Conservation (phyloP, 1,139 yeast species). For the Sugiyamaella novakii region DNA sequence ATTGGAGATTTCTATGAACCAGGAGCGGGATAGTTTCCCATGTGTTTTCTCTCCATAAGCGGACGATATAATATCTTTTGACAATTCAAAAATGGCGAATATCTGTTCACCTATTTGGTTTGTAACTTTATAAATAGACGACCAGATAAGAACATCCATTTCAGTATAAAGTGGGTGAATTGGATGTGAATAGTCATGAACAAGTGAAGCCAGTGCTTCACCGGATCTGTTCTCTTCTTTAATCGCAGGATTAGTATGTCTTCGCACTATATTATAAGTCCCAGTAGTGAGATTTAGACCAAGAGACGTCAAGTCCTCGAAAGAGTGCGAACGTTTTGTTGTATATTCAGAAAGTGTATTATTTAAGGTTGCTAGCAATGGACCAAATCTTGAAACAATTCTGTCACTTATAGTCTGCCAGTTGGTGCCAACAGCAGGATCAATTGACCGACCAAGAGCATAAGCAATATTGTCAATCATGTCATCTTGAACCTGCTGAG, state of each 20-base stretch:
- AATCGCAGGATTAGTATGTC: slow-evolving; percentile 39
- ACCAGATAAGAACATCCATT: slow-evolving; percentile 51
- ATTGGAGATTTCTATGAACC: slow-evolving; percentile 4
- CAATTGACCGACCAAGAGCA: slow-evolving; percentile 34
- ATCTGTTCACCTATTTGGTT: slow-evolving; percentile 42
- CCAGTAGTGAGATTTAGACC: slow-evolving; percentile 41
- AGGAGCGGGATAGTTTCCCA: slow-evolving; percentile 12
- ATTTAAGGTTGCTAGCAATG: slow-evolving; percentile 48
- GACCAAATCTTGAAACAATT: slow-evolving; percentile 54
- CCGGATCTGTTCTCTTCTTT: slow-evolving; percentile 3
- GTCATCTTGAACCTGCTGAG: slow-evolving; percentile 41
- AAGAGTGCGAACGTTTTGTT: slow-evolving; percentile 13
- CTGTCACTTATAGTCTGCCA: slow-evolving; percentile 54
- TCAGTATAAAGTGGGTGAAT: slow-evolving; percentile 39
- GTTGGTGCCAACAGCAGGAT: slow-evolving; percentile 48
- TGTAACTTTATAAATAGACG: slow-evolving; percentile 48
- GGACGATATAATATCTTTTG: slow-evolving; percentile 36
- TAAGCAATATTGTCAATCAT: slow-evolving; percentile 44
- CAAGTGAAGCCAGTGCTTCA: slow-evolving; percentile 40
- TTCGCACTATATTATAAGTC: slow-evolving; percentile 47
- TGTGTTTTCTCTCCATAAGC: slow-evolving; percentile 26
- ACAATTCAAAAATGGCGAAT: slow-evolving; percentile 43
- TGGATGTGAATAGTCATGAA: slow-evolving; percentile 51
- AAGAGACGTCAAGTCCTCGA: slow-evolving; percentile 18
- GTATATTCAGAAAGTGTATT: slow-evolving; percentile 33